Base-by-base conservation (phyloP, 805 yeast species). In the Candida palmyrensis region DNA sequence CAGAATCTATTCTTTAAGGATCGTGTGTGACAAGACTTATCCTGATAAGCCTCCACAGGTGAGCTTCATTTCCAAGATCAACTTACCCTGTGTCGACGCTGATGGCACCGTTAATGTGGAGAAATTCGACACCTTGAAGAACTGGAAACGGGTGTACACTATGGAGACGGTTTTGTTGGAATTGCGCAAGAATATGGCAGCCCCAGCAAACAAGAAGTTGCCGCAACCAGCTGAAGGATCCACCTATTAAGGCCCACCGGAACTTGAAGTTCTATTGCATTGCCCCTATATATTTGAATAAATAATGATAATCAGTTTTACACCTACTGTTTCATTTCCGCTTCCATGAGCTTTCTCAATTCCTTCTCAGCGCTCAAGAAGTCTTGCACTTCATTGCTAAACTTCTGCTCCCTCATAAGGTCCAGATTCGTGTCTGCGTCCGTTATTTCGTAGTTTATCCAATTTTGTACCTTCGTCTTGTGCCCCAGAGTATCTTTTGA, bases 81-180 rank as follows among this genome's bases (percentile, higher is more conserved):
- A 90, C 55, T 69, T 92, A 37, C 96, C 97, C 1, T 88, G 95
- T 51, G 96, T 92, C n/a, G 82, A 82, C 54, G 23, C 66, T 49
- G 27, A 71, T 62, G 51, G 98, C 81, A 27, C 66, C 57, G 71
- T 66, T 1, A 40, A 55, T 30, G 53, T 45, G 3, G 42, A 41
- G 5, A 36, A 76, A 42, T 79, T 92, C 45, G 79, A 79, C 25
- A 77, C 81, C 11, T 73, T 92, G 55, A 71, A 74, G 35, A 71
- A 75, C 45, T 92, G 99, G 99, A 87, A 82, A 56, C 73, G 95
- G 52, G 69, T 77, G n/a, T 85, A 82, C 55, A 85, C 89, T 28
- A 86, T 92, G 88, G 98, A 92, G 60, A 83, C 88, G n/a, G 71
- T 92, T 6, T 68, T 92, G 43, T 71, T 89, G 43, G 97, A 89